These are phyloP conservation scores for Trichothecium roseum DNA, from an alignment of 2,329 filamentous ascomycete species.

Conservation along the genomic window DNA sequence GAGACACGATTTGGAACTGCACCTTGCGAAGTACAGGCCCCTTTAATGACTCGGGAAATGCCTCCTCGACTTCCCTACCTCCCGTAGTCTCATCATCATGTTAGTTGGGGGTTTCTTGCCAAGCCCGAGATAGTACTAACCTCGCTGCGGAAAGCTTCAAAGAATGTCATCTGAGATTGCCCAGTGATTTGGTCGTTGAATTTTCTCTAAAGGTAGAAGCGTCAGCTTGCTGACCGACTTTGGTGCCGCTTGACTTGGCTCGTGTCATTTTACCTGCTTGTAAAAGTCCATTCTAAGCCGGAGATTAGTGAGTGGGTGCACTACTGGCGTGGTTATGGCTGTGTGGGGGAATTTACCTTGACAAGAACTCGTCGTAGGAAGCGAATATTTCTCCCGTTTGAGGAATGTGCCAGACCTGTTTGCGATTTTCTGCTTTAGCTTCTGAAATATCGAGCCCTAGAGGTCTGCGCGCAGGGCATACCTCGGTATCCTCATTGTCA, in stretches of 20 bases:
- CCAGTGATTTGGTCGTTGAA: constrained; percentile 97
- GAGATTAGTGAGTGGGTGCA: not conserved
- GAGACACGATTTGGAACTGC: constrained; percentile 79
- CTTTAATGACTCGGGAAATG: constrained; percentile 85
- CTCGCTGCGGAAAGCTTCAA: constrained; percentile 86
- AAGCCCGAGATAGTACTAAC: constrained; percentile 38
- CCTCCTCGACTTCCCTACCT: constrained; percentile 79
- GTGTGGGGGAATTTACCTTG: constrained; percentile 54
- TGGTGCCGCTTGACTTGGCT: no score
- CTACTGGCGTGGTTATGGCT: not conserved
- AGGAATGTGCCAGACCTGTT: constrained; percentile 81
- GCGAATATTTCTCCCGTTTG: constrained; percentile 85
- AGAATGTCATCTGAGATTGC: constrained; percentile 83
- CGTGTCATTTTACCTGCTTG: constrained; percentile 55
- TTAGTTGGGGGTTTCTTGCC: constrained; percentile 3
- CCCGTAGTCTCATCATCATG: constrained; percentile 50
- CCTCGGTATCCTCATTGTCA: constrained; percentile 75
- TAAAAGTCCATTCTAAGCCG: constrained; percentile 75
- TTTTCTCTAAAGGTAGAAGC: constrained; percentile 45
- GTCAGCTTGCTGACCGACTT: not conserved
- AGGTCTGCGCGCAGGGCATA: constrained; percentile 28
- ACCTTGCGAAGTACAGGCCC: constrained; percentile 83
- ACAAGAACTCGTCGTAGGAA: constrained; percentile 79
- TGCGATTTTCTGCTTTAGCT: constrained; percentile 6
- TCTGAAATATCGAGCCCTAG: no score